phyloP scores from a whole-genome alignment of 768 basidiomycete genomes.

The Boletellus ananiceps region DNA sequence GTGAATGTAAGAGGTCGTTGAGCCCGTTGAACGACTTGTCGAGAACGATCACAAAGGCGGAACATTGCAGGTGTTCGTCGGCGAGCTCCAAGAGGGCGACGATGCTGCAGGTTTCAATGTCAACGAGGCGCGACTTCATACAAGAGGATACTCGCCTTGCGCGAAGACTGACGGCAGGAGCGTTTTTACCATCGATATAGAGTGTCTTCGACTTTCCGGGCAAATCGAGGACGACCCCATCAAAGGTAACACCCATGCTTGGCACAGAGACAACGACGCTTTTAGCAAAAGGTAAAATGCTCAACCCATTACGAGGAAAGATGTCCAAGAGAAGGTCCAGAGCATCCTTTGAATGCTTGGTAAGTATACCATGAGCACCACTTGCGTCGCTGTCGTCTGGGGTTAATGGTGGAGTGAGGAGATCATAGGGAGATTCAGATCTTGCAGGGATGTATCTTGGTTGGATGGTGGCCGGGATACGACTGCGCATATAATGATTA shows the following conservation, averaged over 20 bases:
- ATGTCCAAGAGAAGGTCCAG: constrained; percentile 75
- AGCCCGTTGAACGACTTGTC: constrained; percentile 69
- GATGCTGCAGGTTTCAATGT: constrained; percentile 46
- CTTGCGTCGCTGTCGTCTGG: constrained; percentile 60
- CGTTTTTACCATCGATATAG: constrained; percentile 82
- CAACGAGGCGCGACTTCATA: constrained; percentile 3
- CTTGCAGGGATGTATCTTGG: constrained; percentile 44
- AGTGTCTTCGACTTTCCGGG: constrained; percentile 70
- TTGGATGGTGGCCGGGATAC: constrained; percentile 28
- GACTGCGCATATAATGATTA: constrained; percentile 15
- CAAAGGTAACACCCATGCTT: constrained; percentile 63
- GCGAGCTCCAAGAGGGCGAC: constrained; percentile 85
- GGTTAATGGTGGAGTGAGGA: constrained; percentile 73
- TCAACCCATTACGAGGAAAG: constrained; percentile 69
- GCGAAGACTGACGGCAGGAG: constrained; percentile 70
- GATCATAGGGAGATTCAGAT: constrained; percentile 36
- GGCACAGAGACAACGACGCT: constrained; percentile 70
- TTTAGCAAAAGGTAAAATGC: constrained; percentile 66
- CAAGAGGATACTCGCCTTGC: constrained; percentile 56
- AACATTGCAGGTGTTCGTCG: constrained; percentile 76
- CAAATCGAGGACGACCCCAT: constrained; percentile 73
- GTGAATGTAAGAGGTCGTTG: constrained; percentile 74
- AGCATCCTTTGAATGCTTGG: constrained; percentile 54
- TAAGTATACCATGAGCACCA: constrained; percentile 37
- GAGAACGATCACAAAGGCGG: constrained; percentile 73